Evolutionary conservation across 139 green algal species (phyloP).

Genomic region (Tetradesmus lagerheimii): DNA sequence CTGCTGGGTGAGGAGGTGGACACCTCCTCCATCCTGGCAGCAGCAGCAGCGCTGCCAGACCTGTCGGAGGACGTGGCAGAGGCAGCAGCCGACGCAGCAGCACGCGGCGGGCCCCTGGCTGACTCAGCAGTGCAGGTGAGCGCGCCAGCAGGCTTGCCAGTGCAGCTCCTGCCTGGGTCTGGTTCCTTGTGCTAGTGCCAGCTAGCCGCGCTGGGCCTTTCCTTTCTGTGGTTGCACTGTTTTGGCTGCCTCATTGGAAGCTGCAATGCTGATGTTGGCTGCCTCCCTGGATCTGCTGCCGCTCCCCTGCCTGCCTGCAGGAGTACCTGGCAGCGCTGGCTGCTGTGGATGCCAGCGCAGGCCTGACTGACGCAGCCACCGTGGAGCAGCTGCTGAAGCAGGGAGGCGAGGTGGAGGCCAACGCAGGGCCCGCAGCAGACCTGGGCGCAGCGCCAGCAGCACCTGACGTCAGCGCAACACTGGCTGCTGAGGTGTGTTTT

Average conservation of each 20-base stretch:
- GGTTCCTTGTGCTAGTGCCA: too few relatives aligned
- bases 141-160: not conserved
- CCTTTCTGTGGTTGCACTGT: too few relatives aligned
- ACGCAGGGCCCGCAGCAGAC: not conserved
- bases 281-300: not conserved
- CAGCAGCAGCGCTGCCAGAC: not conserved
- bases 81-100: conserved; percentile 14
- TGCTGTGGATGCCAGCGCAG: not conserved
- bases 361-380: conserved; percentile 16
- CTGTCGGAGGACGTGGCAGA: not conserved
- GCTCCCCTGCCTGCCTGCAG: not conserved
- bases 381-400: conserved; percentile 28
- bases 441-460: not conserved
- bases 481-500: conserved; percentile 20
- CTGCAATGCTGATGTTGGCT: not conserved
- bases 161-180: too few relatives aligned
- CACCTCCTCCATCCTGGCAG: not conserved
- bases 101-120: not conserved
- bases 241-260: too few relatives aligned
- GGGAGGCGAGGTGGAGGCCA: not conserved
- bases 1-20: conserved; percentile 28
- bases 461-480: not conserved
- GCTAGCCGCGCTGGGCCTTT: too few relatives aligned
- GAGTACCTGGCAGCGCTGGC: conserved; percentile 16
- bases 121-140: conserved; percentile 16